Conservation (phyloP, 164 flowering plant genomes). For the Akebia trifoliata region DNA sequence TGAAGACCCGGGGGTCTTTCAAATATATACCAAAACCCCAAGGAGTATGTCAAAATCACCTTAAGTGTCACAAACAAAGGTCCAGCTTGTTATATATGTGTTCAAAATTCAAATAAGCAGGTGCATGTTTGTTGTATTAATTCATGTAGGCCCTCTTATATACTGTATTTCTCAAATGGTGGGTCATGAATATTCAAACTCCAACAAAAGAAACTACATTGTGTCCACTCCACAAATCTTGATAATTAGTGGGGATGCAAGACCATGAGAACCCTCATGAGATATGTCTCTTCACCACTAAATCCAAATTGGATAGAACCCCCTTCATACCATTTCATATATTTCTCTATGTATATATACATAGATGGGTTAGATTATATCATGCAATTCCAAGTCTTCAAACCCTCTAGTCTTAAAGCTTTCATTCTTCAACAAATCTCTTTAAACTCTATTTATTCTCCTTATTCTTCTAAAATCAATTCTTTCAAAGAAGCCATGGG, state of each 20-base stretch:
- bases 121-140: too few species aligned
- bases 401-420: not conserved
- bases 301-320: not conserved
- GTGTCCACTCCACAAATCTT: not conserved
- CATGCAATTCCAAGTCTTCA: not conserved
- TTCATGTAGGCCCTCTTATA: too few species aligned
- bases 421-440: not conserved
- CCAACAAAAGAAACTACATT: not conserved
- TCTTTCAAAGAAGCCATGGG: conserved; percentile 21
- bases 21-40: too few species aligned
- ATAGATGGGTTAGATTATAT: not conserved
- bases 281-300: not conserved
- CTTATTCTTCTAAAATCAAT: not conserved
- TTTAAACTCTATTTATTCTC: not conserved
- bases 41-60: too few species aligned
- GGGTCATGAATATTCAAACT: not conserved
- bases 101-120: too few species aligned
- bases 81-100: too few species aligned
- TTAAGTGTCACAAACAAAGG: too few species aligned
- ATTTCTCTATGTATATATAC: not conserved
- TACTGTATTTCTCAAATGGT: too few species aligned
- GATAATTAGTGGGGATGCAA: not conserved
- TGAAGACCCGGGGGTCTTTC: too few species aligned
- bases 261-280: not conserved
- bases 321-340: not conserved